Evolutionary conservation across 306 rosid genomes (phyloP).

Genomic region (Hippophae tibetana): DNA sequence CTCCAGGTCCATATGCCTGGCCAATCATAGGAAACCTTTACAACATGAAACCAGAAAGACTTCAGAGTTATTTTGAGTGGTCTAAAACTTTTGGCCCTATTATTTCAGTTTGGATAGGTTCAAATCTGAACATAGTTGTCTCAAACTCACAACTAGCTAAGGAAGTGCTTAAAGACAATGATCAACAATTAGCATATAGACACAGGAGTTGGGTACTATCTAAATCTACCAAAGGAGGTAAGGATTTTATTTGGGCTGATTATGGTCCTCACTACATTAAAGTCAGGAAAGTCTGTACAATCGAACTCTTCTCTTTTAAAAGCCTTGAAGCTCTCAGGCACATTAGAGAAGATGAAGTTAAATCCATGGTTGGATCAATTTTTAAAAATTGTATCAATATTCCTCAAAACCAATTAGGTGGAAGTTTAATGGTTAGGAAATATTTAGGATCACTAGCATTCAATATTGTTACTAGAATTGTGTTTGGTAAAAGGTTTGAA

Average conservation of each 20-base stretch:
- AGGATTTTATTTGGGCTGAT: conserved; percentile 89
- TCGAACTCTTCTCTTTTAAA: conserved; percentile 73
- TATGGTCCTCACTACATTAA: conserved; percentile 90
- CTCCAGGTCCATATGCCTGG: conserved; percentile 73
- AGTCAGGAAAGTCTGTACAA: conserved; percentile 84
- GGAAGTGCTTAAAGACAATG: conserved; percentile 69
- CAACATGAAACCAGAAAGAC: conserved; percentile 65
- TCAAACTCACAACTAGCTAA: conserved; percentile 53
- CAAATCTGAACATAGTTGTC: conserved; percentile 63
- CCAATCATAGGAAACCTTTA: conserved; percentile 85
- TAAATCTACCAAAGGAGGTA: conserved; percentile 62
- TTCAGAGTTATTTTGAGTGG: conserved; percentile 82
- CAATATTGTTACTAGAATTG: conserved; percentile 85
- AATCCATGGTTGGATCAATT: conserved; percentile 78
- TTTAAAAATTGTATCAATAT: conserved; percentile 31
- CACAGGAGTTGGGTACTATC: conserved; percentile 63
- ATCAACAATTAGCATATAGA: conserved; percentile 63
- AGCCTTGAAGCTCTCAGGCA: conserved; percentile 59
- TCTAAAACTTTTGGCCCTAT: conserved; percentile 64
- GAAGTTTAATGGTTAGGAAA: conserved; percentile 38
- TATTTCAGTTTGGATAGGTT: conserved; percentile 83
- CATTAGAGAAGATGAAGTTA: conserved; percentile 82
- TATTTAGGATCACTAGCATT: conserved; percentile 73
- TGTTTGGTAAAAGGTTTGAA: conserved; percentile 79
- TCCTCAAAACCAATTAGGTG: conserved; percentile 46